A percentile compares a stretch with the other conserved stretches of the same genome.
These are phyloP conservation scores for Lactifluus subvellereus DNA, from an alignment of 768 basidiomycete species.

Conservation along the genomic window DNA sequence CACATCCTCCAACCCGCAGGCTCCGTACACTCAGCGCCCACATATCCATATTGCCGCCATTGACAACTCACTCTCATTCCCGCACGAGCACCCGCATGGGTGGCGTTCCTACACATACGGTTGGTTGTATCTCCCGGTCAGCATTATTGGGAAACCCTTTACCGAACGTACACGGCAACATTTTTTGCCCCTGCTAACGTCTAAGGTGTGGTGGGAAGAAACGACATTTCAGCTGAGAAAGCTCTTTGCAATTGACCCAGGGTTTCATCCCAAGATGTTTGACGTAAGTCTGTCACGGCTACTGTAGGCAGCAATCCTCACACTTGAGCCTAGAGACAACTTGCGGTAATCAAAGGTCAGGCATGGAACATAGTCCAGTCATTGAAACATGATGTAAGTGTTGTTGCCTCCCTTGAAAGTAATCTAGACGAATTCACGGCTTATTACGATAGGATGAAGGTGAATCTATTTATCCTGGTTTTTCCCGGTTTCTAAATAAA, in stretches of 20 bases:
- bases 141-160: conserved; percentile 79
- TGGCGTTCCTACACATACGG: conserved; percentile 79
- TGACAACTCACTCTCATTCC: conserved; percentile 89
- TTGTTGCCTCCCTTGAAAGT: not conserved
- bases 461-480: conserved; percentile 29
- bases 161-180: conserved; percentile 75
- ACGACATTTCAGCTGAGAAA: conserved; percentile 73
- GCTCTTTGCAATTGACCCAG: conserved; percentile 74
- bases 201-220: conserved; percentile 86
- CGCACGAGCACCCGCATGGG: conserved; percentile 82
- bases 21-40: conserved; percentile 52
- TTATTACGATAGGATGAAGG: conserved; percentile 59
- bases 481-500: not conserved
- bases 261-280: conserved; percentile 90
- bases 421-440: not conserved
- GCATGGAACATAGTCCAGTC: conserved; percentile 89
- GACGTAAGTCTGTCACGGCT: conserved; percentile 39
- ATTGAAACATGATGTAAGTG: conserved; percentile 63
- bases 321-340: conserved; percentile 53
- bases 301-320: not conserved
- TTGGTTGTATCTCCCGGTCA: conserved; percentile 83
- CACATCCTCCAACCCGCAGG: conserved; percentile 18
- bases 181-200: conserved; percentile 76
- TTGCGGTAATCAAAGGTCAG: conserved; percentile 92
- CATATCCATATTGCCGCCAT: conserved; percentile 92